Base-by-base conservation (phyloP, 495 filamentous ascomycete species). In the Talaromyces proteolyticus region DNA sequence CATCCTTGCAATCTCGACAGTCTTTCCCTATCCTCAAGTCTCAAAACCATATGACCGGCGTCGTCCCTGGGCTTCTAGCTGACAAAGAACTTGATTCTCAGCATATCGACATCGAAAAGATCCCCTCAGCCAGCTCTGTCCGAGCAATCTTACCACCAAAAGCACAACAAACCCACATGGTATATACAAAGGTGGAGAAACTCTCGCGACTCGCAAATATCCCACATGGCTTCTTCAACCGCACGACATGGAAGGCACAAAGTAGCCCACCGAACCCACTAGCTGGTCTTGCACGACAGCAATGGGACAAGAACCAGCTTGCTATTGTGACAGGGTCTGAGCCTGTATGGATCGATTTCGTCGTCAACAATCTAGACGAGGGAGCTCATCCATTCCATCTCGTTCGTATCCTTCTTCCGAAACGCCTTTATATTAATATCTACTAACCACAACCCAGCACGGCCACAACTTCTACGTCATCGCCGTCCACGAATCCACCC, bases 401-500 rank as follows among this genome's bases (percentile, higher is more conserved):
- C 39, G 72, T 75, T 61, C 20, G 55, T 50, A 25, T 37, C 21
- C 37, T 19, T 19, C 25, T 19, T 42, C 21, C 25, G 14, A 41
- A 20, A 14, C 17, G 45, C 34, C 37, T 25, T n/a, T 7, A 3
- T 19, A 42, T 5, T 42, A 34, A 23, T 25, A 14, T 42, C 42
- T 44, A 42, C 25, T 25, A 8, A 24, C 83, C 2, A 87, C 84
- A 70, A 85, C 90, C 70, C 67, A 91, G 42, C 90, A 95, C 70
- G 89, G 89, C 3, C 88, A 95, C 67, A 78, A 85, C 57, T 93
- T 92, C 68, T 91, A 91, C 59, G 72, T 89, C 14, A 70, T 88
- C 12, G 64, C 68, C 20, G 73, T 82, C 3, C 55, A 66, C 42
- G 43, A 65, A 49, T 44, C 64, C 5, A 23, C 54, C 4, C 59